phyloP scores from a whole-genome alignment of 129 eudicot genomes.

The Calendula officinalis region DNA sequence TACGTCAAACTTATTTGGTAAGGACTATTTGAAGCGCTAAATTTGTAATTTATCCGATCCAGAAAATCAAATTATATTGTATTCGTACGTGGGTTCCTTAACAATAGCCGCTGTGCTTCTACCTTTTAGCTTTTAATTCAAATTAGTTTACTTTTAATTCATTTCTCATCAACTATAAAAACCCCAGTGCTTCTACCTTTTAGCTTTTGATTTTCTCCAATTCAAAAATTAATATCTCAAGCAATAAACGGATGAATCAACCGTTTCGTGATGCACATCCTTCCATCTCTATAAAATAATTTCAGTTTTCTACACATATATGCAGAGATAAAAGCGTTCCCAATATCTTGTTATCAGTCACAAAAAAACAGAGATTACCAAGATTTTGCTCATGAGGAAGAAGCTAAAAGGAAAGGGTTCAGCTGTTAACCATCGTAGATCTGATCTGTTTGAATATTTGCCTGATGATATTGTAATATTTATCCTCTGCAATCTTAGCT shows the following conservation, averaged over 20 bases:
- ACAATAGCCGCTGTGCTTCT: constrained; percentile 15
- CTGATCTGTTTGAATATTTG: constrained; percentile 35
- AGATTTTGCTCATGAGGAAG: constrained; percentile 12
- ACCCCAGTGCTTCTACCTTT: constrained; percentile 9
- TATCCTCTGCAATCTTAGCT: constrained; percentile 40
- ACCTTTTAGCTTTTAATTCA: constrained; percentile 18
- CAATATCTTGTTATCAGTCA: neutral
- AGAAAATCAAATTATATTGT: neutral
- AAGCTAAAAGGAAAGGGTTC: neutral
- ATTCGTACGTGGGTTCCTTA: constrained; percentile 29
- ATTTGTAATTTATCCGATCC: no score
- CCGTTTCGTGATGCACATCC: constrained; percentile 27
- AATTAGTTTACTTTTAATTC: no score
- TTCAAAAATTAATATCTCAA: constrained; percentile 10
- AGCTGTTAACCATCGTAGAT: constrained; percentile 2
- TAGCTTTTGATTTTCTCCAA: constrained; percentile 25
- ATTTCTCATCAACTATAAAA: constrained; percentile 18
- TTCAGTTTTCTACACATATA: constrained; percentile 1
- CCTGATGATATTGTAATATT: constrained; percentile 45
- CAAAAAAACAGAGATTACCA: neutral
- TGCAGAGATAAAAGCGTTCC: neutral
- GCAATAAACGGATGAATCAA: constrained; percentile 33
- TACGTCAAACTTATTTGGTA: no score
- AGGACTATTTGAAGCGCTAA: no score
- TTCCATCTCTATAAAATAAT: constrained; percentile 7